Percentiles rank a stretch among this genome's conserved stretches.
phyloP scores from a whole-genome alignment of 345 rosid species.

The Rhizophora apiculata region DNA sequence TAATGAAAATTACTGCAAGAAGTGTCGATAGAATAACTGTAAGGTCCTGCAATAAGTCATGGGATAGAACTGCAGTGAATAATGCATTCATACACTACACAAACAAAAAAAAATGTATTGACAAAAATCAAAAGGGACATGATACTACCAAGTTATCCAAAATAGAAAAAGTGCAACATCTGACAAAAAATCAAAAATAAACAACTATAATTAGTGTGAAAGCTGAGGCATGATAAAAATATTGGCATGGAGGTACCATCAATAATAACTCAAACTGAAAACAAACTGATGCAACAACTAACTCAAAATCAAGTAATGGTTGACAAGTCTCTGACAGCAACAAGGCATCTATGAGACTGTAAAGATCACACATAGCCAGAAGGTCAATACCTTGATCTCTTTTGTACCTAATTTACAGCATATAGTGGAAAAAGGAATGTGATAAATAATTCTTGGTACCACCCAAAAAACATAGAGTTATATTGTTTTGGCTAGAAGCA shows the following conservation, averaged over 20 bases:
- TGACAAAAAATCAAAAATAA: background rate
- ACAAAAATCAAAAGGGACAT: background rate
- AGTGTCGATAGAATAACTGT: conserved; percentile 79
- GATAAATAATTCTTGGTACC: conserved; percentile 4
- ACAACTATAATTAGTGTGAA: background rate
- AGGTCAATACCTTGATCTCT: conserved; percentile 74
- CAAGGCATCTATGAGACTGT: conserved; percentile 68
- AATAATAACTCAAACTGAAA: background rate
- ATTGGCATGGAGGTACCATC: background rate
- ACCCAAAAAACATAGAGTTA: background rate
- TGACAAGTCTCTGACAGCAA: conserved; percentile 86
- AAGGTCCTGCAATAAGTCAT: conserved; percentile 55
- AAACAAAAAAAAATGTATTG: background rate
- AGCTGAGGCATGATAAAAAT: background rate
- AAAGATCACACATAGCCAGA: conserved; percentile 78
- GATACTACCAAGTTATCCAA: background rate
- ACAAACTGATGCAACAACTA: conserved; percentile 15
- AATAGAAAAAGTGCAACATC: background rate
- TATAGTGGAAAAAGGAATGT: conserved; percentile 13
- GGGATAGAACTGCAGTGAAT: conserved; percentile 9
- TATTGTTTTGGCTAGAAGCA: too few species aligned
- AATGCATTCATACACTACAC: background rate
- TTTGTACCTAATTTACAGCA: conserved; percentile 52
- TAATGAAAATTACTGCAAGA: conserved; percentile 69
- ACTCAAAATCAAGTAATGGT: conserved; percentile 97